Evolutionary conservation across 495 filamentous ascomycete species (phyloP), one percentile per base, ranked within the genome.

Genomic region (Margaritispora aquatica): DNA sequence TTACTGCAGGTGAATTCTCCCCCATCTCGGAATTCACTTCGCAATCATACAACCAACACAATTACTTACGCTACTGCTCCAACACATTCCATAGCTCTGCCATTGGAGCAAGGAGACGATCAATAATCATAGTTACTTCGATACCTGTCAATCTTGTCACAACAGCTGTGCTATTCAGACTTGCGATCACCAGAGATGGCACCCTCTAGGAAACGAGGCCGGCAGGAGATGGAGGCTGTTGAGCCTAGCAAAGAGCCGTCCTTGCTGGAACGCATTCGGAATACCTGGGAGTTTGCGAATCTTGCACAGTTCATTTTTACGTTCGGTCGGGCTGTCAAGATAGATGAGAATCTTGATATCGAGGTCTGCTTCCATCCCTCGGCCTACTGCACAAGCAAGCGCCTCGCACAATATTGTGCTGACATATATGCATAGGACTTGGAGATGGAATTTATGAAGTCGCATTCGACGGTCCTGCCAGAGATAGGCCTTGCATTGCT

Each of bases 201-300:
- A 44, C 71, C 75, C 26, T 68, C 75, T 26, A 75, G 88, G 77
- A 93, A 92, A 79, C 87, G 89, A 72, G 80, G 77, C 63, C 74
- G 81, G 70, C 84, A 82, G 69, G 88, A 92, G 73, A 82, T 82
- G 72, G 84, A 76, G 47, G 59, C 63, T 68, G 68, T 66, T 26
- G 71, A 74, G 61, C 57, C 72, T 66, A 71, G 77, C 3, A 72
- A 83, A 62, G 78, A 84, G 62, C 69, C 70, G 48, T 75, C 73
- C 51, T 61, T 85, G 55, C 78, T 96, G 22, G 74, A 86, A 49
- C 84, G 79, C 61, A 78, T 98, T 58, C 80, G 93, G 51, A 94
- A 88, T 70, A 87, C 85, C 75, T 97, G 94, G 92, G 88, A 97
- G 71, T 96, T 98, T 72, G 89, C 94, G 49, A 92, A 90, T 68